phyloP scores from a whole-genome alignment of 2,329 filamentous ascomycete genomes.

The Ophiocordyceps camponoti-rufipedis region DNA sequence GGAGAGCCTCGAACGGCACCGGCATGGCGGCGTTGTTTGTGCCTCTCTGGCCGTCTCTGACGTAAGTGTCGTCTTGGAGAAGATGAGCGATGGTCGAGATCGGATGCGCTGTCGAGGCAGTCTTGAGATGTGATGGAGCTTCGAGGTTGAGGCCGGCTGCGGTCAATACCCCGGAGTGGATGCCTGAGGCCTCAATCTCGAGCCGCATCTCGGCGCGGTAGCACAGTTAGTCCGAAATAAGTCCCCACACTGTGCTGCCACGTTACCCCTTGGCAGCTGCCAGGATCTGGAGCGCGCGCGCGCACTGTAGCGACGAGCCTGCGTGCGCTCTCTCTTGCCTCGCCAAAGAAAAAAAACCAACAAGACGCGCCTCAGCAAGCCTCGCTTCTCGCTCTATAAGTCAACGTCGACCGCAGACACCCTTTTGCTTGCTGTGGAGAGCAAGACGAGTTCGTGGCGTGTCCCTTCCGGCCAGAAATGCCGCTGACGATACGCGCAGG shows the following conservation, averaged over 20 bases:
- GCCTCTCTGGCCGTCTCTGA: conserved; percentile 14
- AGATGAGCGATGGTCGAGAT: too few species aligned
- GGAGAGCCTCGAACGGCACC: conserved; percentile 43
- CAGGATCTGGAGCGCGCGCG: neutral
- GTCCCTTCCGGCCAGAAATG: neutral
- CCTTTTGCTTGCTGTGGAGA: conserved; percentile 1
- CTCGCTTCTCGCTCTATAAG: neutral
- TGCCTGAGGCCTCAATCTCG: conserved; percentile 7
- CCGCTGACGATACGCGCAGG: neutral
- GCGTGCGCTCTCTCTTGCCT: conserved; percentile 1
- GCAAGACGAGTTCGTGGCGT: neutral
- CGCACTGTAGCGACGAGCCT: conserved; percentile 5
- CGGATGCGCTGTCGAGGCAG: too few species aligned
- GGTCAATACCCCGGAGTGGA: neutral
- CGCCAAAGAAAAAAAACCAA: neutral
- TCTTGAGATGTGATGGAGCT: too few species aligned
- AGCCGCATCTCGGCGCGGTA: neutral
- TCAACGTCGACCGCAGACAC: neutral
- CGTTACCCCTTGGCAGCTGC: neutral
- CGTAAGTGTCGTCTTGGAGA: neutral
- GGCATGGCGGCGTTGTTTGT: conserved; percentile 26
- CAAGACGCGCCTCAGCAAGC: conserved; percentile 5
- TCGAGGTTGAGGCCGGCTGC: neutral
- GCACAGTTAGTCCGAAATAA: conserved; percentile 1
- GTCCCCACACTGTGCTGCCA: conserved; percentile 1